Conservation (phyloP, 2,329 filamentous ascomycete genomes). For the Aquanectria penicillioides region DNA sequence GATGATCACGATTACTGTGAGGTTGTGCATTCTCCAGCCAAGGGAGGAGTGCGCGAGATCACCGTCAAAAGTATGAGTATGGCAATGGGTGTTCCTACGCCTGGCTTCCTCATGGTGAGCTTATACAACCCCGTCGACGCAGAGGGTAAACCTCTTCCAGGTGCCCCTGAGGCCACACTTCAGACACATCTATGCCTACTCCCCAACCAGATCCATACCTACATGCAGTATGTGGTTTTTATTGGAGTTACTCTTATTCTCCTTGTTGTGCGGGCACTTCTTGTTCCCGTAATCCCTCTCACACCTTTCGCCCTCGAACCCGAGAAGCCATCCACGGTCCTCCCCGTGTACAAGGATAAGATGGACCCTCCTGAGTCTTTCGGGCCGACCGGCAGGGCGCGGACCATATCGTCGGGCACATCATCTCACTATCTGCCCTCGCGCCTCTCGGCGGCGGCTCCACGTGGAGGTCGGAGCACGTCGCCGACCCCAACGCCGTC, state of each 20-base stretch:
- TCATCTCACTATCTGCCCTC: constrained; percentile 38
- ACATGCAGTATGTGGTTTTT: constrained; percentile 79
- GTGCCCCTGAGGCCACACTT: constrained; percentile 66
- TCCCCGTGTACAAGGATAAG: constrained; percentile 65
- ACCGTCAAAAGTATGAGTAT: constrained; percentile 96
- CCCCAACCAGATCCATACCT: constrained; percentile 86
- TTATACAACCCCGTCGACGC: constrained; percentile 90
- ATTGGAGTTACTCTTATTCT: constrained; percentile 62
- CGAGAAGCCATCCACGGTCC: constrained; percentile 37
- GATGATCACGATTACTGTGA: constrained; percentile 99
- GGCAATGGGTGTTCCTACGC: constrained; percentile 93
- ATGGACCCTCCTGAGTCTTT: constrained; percentile 52
- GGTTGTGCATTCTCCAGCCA: constrained; percentile 77
- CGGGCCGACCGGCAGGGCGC: constrained; percentile 14
- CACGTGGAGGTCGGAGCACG: constrained; percentile 31
- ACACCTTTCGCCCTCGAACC: constrained; percentile 63
- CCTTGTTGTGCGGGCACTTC: constrained; percentile 63
- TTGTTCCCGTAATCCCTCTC: constrained; percentile 65
- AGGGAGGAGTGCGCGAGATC: constrained; percentile 78
- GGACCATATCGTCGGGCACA: constrained; percentile 36
- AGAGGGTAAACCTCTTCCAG: constrained; percentile 58
- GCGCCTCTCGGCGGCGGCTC: constrained; percentile 33
- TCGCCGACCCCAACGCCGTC: constrained; percentile 32
- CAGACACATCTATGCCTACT: constrained; percentile 92
- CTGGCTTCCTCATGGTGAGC: constrained; percentile 88